phyloP scores from a whole-genome alignment of 2,329 filamentous ascomycete species.

The Xylariaceae sp. region DNA sequence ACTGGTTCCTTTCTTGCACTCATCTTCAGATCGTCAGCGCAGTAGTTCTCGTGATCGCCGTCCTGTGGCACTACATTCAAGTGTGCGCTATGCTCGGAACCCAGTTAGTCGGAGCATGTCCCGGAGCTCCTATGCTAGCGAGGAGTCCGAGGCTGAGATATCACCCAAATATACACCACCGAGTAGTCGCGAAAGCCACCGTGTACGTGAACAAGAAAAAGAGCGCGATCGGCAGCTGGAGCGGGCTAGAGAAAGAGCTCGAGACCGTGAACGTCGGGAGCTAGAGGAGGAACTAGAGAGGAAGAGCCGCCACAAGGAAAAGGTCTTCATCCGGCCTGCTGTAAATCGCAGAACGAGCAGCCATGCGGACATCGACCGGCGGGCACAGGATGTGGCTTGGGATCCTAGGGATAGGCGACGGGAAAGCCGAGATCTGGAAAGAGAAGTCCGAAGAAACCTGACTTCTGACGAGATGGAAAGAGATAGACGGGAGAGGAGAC shows the following conservation, averaged over 20 bases:
- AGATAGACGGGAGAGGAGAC: conserved; percentile 25
- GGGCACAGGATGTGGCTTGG: conserved; percentile 23
- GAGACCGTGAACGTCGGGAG: conserved; percentile 16
- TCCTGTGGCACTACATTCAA: conserved; percentile 7
- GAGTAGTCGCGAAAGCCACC: conserved; percentile 26
- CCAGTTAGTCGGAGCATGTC: conserved; percentile 25
- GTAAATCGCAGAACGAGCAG: conserved; percentile 28
- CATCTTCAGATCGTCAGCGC: conserved; percentile 25
- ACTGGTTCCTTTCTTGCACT: conserved; percentile 24
- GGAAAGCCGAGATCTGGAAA: conserved; percentile 28
- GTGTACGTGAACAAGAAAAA: conserved; percentile 23
- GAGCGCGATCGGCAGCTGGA: conserved; percentile 21
- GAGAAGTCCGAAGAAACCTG: conserved; percentile 30
- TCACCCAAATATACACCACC: conserved; percentile 19
- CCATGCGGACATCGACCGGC: conserved; percentile 27
- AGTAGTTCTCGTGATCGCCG: conserved; percentile 29
- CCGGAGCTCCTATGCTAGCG: conserved; percentile 26
- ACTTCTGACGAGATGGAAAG: conserved; percentile 28
- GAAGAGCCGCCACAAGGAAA: conserved; percentile 22
- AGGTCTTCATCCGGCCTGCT: conserved; percentile 23
- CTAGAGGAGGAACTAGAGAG: conserved; percentile 25
- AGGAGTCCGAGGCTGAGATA: conserved; percentile 25
- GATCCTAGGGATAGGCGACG: conserved; percentile 24
- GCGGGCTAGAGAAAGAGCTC: conserved; percentile 23
- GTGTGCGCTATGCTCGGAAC: conserved; percentile 23